phyloP scores from a whole-genome alignment of 1,284 basidiomycete species.

The Mrakiaceae sp. region DNA sequence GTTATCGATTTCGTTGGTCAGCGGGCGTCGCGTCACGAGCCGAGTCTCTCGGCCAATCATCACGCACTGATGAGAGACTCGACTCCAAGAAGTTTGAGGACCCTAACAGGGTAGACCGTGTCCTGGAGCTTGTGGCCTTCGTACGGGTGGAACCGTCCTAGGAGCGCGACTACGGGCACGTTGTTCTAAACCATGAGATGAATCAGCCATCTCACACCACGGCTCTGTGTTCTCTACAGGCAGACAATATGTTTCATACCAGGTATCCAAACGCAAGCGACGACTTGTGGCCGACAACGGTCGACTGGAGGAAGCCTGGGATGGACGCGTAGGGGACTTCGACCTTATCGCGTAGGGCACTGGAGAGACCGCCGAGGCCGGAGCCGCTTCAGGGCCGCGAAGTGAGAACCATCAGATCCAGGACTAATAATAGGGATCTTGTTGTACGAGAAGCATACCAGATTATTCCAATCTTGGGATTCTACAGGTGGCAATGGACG shows the following conservation, averaged over 20 bases:
- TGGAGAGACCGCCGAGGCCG: conserved; percentile 16
- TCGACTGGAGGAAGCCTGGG: conserved; percentile 14
- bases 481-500: neutral
- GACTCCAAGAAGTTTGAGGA: conserved; percentile 62
- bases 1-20: too few relatives aligned
- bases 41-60: too few relatives aligned
- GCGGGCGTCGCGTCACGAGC: too few relatives aligned
- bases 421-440: neutral
- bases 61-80: conserved; percentile 57
- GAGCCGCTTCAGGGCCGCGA: conserved; percentile 13
- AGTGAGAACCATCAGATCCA: too few relatives aligned
- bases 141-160: conserved; percentile 63
- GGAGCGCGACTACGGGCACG: neutral
- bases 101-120: conserved; percentile 63
- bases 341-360: conserved; percentile 9
- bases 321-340: conserved; percentile 18
- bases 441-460: neutral
- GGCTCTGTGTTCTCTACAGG: too few relatives aligned
- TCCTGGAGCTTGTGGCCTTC: conserved; percentile 59
- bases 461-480: conserved; percentile 11
- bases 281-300: conserved; percentile 61
- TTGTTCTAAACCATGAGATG: too few relatives aligned
- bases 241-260: too few relatives aligned
- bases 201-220: too few relatives aligned
- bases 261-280: conserved; percentile 64